A percentile compares a stretch with the other conserved stretches of the same genome.
Conservation (phyloP, 768 basidiomycete genomes). For the Suillus hirtellus region DNA sequence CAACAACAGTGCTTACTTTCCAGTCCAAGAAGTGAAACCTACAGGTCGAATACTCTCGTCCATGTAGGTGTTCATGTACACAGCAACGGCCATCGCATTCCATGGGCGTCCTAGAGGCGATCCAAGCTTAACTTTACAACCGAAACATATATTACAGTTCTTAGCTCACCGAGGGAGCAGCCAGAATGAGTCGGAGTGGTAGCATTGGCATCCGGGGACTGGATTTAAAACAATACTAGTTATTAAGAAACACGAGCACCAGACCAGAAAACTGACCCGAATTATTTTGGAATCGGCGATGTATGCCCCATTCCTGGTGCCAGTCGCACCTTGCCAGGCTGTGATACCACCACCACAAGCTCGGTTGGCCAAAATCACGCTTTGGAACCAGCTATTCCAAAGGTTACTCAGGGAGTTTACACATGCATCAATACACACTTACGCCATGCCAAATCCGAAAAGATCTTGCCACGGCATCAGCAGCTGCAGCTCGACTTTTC, state of each 20-base stretch:
- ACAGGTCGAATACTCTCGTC: slow-evolving; percentile 51
- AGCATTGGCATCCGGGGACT: slow-evolving; percentile 62
- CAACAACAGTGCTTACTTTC: slow-evolving; percentile 13
- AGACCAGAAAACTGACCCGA: slow-evolving; percentile 39
- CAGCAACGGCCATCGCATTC: slow-evolving; percentile 58
- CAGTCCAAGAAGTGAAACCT: slow-evolving; percentile 53
- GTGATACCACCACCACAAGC: slow-evolving; percentile 66
- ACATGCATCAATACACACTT: slow-evolving; percentile 18
- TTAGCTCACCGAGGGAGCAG: slow-evolving; percentile 52
- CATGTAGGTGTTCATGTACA: slow-evolving; percentile 58
- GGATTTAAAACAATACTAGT: not conserved
- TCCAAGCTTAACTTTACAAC: not conserved
- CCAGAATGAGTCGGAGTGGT: slow-evolving; percentile 42
- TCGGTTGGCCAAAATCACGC: slow-evolving; percentile 57
- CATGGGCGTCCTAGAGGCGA: slow-evolving; percentile 47
- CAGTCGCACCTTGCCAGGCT: slow-evolving; percentile 58
- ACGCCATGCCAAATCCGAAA: slow-evolving; percentile 59
- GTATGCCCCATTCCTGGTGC: slow-evolving; percentile 54
- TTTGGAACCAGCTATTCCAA: slow-evolving; percentile 55
- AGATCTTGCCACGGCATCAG: not conserved
- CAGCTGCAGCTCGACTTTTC: not conserved
- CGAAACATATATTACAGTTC: not conserved
- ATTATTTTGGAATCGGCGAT: slow-evolving; percentile 56
- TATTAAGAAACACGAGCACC: not conserved
- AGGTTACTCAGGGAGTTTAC: not conserved